Evolutionary conservation across 2,329 filamentous ascomycete genomes (phyloP).

Genomic region (Dothideomycetidae sp.): DNA sequence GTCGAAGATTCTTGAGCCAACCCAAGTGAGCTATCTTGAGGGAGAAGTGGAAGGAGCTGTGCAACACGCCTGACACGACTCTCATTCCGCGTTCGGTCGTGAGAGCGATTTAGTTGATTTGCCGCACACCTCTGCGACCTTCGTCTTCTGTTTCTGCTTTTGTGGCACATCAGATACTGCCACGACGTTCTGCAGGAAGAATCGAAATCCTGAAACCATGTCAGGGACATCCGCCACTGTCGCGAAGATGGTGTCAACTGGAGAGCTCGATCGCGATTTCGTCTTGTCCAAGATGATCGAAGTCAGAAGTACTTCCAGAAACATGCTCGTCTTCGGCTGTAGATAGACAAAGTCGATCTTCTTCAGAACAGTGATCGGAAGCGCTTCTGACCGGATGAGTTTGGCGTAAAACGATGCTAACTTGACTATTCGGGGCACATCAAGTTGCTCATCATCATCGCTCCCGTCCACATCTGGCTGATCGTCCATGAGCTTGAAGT

Average conservation of each 20-base stretch:
- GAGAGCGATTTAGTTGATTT: not conserved
- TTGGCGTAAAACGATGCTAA: conserved; percentile 52
- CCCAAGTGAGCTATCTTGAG: no score
- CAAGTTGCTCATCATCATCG: conserved; percentile 40
- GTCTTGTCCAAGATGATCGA: conserved; percentile 47
- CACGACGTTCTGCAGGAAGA: conserved; percentile 1
- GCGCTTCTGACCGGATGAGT: conserved; percentile 44
- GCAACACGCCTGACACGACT: no score
- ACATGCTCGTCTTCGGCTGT: conserved; percentile 59
- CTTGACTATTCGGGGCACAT: conserved; percentile 49
- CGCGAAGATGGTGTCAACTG: not conserved
- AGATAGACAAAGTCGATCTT: conserved; percentile 67
- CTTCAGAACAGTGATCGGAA: conserved; percentile 45
- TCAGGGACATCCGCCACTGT: conserved; percentile 1
- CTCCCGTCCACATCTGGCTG: conserved; percentile 50
- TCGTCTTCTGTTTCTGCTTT: conserved; percentile 4
- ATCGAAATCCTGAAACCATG: not conserved
- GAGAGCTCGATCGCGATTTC: conserved; percentile 34
- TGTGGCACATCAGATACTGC: conserved; percentile 3
- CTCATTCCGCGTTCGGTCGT: not conserved
- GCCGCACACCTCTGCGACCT: conserved; percentile 1
- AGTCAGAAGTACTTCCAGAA: conserved; percentile 69
- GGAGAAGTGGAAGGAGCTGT: no score
- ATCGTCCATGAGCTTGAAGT: conserved; percentile 78
- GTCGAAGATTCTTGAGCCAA: no score